Evolutionary conservation across 176 grass and related monocot species (phyloP).

Genomic region (Elymus sibiricus): DNA sequence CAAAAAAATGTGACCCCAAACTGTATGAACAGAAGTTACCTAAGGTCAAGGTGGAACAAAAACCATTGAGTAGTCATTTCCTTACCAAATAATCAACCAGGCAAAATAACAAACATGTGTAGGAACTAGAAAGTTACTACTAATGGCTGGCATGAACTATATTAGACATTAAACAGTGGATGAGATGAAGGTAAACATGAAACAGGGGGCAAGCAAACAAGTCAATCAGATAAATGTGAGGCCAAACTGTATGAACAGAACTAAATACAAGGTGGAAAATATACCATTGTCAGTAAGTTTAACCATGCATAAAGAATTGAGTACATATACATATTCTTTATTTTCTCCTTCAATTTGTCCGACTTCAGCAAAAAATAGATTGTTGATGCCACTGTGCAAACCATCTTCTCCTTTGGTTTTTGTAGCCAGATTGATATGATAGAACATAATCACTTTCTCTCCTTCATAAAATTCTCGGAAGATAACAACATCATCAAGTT

Average conservation of each 20-base stretch:
- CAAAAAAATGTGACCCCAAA: background rate
- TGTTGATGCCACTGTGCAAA: background rate
- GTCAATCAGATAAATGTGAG: background rate
- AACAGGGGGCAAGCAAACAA: background rate
- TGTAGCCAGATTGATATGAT: background rate
- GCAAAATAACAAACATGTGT: background rate
- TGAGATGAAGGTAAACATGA: background rate
- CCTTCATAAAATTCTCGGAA: background rate
- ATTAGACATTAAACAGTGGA: background rate
- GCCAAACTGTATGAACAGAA: background rate
- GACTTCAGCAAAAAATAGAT: background rate
- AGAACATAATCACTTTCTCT: background rate
- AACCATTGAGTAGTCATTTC: too few relatives aligned
- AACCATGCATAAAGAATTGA: background rate
- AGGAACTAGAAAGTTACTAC: background rate
- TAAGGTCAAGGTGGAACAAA: too few relatives aligned
- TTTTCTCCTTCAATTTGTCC: background rate
- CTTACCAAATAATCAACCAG: background rate
- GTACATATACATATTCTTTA: background rate
- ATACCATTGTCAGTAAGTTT: background rate
- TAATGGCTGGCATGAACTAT: background rate
- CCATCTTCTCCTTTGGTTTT: background rate
- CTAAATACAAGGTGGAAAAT: background rate
- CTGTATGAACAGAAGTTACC: background rate
- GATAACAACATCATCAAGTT: background rate